phyloP scores from a whole-genome alignment of 2,329 filamentous ascomycete genomes.

The Fusarium sororula region DNA sequence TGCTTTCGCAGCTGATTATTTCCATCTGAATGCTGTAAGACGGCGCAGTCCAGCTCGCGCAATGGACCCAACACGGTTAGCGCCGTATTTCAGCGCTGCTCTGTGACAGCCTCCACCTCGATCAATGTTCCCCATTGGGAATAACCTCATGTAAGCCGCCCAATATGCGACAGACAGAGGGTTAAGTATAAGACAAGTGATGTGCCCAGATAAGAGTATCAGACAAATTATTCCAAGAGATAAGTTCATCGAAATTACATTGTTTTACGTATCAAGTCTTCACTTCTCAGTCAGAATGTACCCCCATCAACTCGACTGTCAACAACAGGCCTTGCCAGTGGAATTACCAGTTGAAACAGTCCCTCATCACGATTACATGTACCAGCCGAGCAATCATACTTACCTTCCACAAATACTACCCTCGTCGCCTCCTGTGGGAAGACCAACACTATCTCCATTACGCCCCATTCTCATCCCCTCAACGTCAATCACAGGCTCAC shows the following conservation, averaged over 20 bases:
- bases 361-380: neutral
- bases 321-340: neutral
- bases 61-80: slow-evolving; percentile 11
- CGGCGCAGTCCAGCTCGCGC: slow-evolving; percentile 4
- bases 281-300: neutral
- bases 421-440: too few relatives aligned
- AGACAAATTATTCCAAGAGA: neutral
- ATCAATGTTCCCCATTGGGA: slow-evolving; percentile 12
- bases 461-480: slow-evolving; percentile 7
- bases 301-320: neutral
- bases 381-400: neutral
- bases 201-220: neutral
- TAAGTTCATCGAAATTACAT: neutral
- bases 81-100: neutral
- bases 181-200: neutral
- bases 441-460: neutral
- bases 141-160: neutral
- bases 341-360: neutral
- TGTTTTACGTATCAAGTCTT: too few relatives aligned
- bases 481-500: neutral
- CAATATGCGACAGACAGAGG: neutral
- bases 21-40: neutral
- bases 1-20: neutral
- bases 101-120: neutral
- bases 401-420: neutral